Conservation (phyloP, 129 eudicot species). For the Lactuca sativa region DNA sequence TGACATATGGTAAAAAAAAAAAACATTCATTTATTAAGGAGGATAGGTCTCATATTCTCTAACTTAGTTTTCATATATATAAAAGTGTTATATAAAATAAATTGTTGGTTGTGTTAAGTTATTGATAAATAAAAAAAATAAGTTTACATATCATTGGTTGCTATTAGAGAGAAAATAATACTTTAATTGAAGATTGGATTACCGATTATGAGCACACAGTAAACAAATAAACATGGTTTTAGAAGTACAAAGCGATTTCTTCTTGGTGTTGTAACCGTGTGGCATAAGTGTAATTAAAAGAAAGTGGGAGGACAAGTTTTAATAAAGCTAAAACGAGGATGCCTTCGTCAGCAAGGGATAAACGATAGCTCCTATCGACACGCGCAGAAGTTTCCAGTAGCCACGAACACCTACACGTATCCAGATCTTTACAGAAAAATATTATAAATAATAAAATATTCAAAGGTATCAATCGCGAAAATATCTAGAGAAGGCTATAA, state of each 20-base stretch:
- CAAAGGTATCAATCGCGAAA: background rate
- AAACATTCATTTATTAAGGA: too few relatives aligned
- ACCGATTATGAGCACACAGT: too few relatives aligned
- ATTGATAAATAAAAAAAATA: too few relatives aligned
- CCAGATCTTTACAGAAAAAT: background rate
- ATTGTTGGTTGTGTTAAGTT: too few relatives aligned
- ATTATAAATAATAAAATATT: background rate
- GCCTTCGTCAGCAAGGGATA: conserved; percentile 15
- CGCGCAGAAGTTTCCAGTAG: conserved; percentile 12
- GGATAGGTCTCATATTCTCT: too few relatives aligned
- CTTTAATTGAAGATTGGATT: too few relatives aligned
- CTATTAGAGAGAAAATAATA: too few relatives aligned
- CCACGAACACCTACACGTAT: background rate
- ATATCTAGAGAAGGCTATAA: conserved; percentile 19
- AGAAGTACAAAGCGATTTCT: background rate
- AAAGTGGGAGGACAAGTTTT: background rate
- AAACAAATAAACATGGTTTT: too few relatives aligned
- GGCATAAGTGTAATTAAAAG: background rate
- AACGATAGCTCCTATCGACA: background rate
- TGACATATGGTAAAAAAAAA: too few relatives aligned
- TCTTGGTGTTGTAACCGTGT: background rate
- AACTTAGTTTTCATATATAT: too few relatives aligned
- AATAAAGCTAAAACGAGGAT: background rate
- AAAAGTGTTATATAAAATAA: too few relatives aligned
- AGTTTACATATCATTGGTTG: too few relatives aligned